Percentiles rank a stretch among this genome's conserved stretches.
phyloP scores from a whole-genome alignment of 345 rosid species.

The Syzygium aqueum region DNA sequence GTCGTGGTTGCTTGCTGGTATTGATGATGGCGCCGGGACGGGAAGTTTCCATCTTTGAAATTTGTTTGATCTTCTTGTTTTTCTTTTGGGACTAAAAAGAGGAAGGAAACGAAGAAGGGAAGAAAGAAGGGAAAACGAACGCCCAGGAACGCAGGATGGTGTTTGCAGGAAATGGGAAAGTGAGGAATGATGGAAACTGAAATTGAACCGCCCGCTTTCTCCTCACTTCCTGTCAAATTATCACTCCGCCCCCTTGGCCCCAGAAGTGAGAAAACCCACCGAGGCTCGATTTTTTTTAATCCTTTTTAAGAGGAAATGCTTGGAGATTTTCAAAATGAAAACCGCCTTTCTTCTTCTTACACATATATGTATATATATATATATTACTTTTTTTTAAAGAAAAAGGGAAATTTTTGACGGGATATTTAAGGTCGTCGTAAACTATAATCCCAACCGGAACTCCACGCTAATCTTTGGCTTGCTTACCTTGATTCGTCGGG shows the following conservation, averaged over 20 bases:
- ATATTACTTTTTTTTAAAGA: not conserved
- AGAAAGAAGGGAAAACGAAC: not conserved
- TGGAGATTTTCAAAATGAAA: not conserved
- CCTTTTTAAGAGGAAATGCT: not conserved
- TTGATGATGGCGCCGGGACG: not conserved
- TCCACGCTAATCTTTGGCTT: not conserved
- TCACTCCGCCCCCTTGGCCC: not conserved
- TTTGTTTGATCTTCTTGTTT: not conserved
- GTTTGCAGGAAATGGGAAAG: not conserved
- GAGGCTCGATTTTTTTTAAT: not conserved
- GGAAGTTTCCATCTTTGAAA: not conserved
- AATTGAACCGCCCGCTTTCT: not conserved
- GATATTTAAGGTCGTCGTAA: fast-evolving
- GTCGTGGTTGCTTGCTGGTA: not conserved
- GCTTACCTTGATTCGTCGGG: not conserved
- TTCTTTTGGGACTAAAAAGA: not conserved
- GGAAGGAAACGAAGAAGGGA: not conserved
- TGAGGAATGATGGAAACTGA: not conserved
- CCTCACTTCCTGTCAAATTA: not conserved
- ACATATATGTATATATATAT: too few relatives aligned
- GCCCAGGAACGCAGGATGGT: not conserved
- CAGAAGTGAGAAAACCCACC: not conserved
- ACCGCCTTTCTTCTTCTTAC: too few relatives aligned
- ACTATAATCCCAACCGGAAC: not conserved
- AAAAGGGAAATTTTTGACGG: not conserved